Evolutionary conservation across 139 green algal species (phyloP), one percentile per base, ranked within the genome.

Genomic region (Chlamydomonas asymmetrica): DNA sequence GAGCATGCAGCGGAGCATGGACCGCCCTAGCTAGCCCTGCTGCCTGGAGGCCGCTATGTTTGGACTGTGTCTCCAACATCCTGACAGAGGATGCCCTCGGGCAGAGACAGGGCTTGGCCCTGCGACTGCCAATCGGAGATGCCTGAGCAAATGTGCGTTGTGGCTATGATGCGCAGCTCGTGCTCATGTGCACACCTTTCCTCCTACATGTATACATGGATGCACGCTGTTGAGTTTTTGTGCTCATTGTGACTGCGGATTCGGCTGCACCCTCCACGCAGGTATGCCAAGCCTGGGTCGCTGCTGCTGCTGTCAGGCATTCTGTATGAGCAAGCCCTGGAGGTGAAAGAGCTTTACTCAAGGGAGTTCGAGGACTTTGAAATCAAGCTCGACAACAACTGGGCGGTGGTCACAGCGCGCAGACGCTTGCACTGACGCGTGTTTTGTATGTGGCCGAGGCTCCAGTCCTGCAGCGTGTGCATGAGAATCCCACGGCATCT

Each of bases 271-370:
- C 45, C 16, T 10, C 45, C 45, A 10, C 16, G 45, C 45, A 52
- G 35, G 0, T 89, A 91, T 62, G 66, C 39, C 18, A 49, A 32
- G 45, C 77, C 80, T 2, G 84, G 87, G 3, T 84, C 63, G 0
- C 29, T 66, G 16, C 52, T 94, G 41, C 73, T 66, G 16, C 67
- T 94, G 29, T 88, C 82, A 40, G 89, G 89, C 13, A 81, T 94
- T 4, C 57, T 92, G n/a, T 52, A 16, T 52, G 45, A 25, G 10
- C 45, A 80, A 64, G 73, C 41, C 27, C 73, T 64, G 22, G 73
- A 80, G 27, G 52, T 80, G 41, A 20, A 57, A 20, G 52, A 45
- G 63, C 37, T 40, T 3, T 80, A 80, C 37, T n/a, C 8, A 1
- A 31, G 29, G 18, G 38, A 48, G n/a, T 80, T 80, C 69, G 63